Conservation (phyloP, 768 basidiomycete genomes). For the Cubamyces sp. region DNA sequence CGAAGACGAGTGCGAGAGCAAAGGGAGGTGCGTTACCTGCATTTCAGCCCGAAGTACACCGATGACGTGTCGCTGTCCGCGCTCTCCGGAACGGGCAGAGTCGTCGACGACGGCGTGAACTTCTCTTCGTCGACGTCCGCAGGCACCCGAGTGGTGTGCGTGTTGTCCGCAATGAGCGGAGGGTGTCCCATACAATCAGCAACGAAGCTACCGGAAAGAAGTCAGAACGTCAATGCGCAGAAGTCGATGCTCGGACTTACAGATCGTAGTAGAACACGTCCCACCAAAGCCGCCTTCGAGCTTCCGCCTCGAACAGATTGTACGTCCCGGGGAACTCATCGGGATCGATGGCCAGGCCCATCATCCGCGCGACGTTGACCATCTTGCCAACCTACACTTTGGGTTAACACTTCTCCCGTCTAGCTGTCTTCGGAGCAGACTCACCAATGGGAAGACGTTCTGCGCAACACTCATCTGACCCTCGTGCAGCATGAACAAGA, state of each 20-base stretch:
- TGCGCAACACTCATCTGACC: constrained; percentile 48
- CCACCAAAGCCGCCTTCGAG: constrained; percentile 73
- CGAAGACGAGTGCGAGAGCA: not conserved
- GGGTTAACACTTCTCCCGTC: not conserved
- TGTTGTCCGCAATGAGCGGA: constrained; percentile 58
- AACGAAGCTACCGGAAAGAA: constrained; percentile 52
- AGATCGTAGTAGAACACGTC: constrained; percentile 77
- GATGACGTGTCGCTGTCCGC: constrained; percentile 39
- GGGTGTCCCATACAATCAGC: constrained; percentile 69
- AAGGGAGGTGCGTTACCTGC: constrained; percentile 47
- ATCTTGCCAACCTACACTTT: constrained; percentile 63
- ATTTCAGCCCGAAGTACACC: constrained; percentile 59
- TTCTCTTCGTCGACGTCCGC: constrained; percentile 58
- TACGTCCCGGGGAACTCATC: constrained; percentile 54
- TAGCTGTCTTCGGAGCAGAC: constrained; percentile 2
- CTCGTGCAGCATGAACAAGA: constrained; percentile 57
- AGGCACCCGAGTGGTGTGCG: constrained; percentile 61
- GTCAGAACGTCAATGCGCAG: not conserved
- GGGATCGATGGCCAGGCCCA: constrained; percentile 66
- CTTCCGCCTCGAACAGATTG: constrained; percentile 54
- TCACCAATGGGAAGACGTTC: constrained; percentile 47
- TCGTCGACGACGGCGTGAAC: constrained; percentile 51
- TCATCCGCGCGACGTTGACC: constrained; percentile 63
- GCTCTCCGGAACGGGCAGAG: constrained; percentile 42
- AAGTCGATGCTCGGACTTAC: constrained; percentile 47